Conservation (phyloP, 495 filamentous ascomycete genomes). For the Trichocladium antarcticum region DNA sequence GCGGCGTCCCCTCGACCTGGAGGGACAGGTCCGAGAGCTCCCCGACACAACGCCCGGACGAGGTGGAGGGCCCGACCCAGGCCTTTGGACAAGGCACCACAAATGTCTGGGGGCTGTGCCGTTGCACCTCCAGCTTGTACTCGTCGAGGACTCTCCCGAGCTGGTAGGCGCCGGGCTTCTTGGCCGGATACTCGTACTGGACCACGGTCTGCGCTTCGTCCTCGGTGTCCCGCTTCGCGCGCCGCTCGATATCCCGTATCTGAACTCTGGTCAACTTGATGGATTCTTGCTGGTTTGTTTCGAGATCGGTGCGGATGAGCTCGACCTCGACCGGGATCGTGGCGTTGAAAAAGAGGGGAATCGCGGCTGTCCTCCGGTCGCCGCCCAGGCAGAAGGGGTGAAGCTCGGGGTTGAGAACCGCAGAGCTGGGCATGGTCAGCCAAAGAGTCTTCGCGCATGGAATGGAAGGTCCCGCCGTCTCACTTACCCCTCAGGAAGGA, state of each 20-base stretch:
- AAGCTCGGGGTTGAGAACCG: conserved; percentile 69
- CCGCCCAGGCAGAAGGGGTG: conserved; percentile 66
- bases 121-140: conserved; percentile 82
- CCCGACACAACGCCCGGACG: conserved; percentile 59
- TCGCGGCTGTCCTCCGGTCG: conserved; percentile 43
- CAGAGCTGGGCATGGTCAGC: conserved; percentile 50
- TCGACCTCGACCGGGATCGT: conserved; percentile 80
- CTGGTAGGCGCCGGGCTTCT: conserved; percentile 76
- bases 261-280: conserved; percentile 50
- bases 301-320: conserved; percentile 69
- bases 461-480: neutral
- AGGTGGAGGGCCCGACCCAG: conserved; percentile 48
- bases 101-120: conserved; percentile 58
- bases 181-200: conserved; percentile 48
- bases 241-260: conserved; percentile 51
- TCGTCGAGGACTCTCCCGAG: conserved; percentile 79
- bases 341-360: conserved; percentile 91
- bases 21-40: conserved; percentile 78
- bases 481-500: conserved; percentile 82
- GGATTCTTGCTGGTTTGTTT: conserved; percentile 64
- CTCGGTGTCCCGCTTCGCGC: conserved; percentile 39
- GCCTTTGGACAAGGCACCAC: conserved; percentile 78
- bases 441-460: no score
- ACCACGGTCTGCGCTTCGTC: conserved; percentile 45
- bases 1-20: conserved; percentile 77